Evolutionary conservation across 192 early-diverging fungal species (phyloP).

Genomic region (Gaertneriomyces sp.): DNA sequence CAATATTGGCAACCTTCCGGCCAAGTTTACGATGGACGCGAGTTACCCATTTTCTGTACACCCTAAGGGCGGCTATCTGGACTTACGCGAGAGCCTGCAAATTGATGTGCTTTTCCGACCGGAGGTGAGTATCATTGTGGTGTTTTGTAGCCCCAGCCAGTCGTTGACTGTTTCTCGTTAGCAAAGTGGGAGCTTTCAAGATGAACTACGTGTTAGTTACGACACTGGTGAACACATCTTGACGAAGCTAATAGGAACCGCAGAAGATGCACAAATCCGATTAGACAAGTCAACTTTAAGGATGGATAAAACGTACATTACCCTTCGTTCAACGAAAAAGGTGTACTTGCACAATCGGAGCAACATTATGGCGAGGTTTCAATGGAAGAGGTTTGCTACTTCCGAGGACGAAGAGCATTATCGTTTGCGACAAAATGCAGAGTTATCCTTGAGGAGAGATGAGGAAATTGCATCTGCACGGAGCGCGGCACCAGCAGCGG

Average conservation of each 20-base stretch:
- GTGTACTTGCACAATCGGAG: slow-evolving; percentile 49
- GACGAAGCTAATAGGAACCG: slow-evolving; percentile 36
- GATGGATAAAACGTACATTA: slow-evolving; percentile 56
- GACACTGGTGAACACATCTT: slow-evolving; percentile 49
- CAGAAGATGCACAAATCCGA: slow-evolving; percentile 51
- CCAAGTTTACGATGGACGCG: slow-evolving; percentile 43
- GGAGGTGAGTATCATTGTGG: slow-evolving; percentile 29
- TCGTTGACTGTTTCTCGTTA: slow-evolving; percentile 12
- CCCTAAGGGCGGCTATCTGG: slow-evolving; percentile 41
- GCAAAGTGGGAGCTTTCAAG: slow-evolving; percentile 42
- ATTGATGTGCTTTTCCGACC: slow-evolving; percentile 47
- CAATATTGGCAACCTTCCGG: slow-evolving; percentile 53
- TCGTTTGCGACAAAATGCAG: slow-evolving; percentile 20
- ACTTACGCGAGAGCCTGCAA: slow-evolving; percentile 43
- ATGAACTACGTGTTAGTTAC: slow-evolving; percentile 40
- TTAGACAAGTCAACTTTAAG: slow-evolving; percentile 46
- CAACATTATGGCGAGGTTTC: slow-evolving; percentile 48
- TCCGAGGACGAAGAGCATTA: slow-evolving; percentile 43
- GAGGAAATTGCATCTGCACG: slow-evolving; percentile 31
- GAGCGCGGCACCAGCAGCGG: slow-evolving; percentile 1
- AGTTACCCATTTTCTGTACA: slow-evolving; percentile 38
- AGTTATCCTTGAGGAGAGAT: slow-evolving; percentile 29
- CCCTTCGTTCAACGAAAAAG: slow-evolving; percentile 39
- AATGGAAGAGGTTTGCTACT: slow-evolving; percentile 54
- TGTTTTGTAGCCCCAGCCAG: neutral